These are phyloP conservation scores for Datura wrightii DNA, from an alignment of 257 asterid species.

Conservation along the genomic window DNA sequence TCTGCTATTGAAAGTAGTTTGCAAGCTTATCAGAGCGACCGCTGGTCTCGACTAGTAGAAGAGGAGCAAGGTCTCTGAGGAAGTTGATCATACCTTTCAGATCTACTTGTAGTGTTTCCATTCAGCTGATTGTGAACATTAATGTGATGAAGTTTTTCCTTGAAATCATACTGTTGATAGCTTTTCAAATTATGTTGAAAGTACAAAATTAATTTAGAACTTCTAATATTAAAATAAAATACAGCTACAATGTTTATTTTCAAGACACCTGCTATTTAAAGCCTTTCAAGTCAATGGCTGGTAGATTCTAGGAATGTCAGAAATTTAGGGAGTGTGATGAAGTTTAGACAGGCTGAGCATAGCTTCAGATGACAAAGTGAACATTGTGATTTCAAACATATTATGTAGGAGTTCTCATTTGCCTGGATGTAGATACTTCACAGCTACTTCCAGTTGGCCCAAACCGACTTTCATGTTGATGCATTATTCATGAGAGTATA, in stretches of 20 bases:
- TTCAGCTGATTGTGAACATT: not conserved
- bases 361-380: not conserved
- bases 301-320: not conserved
- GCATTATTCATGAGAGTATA: not conserved
- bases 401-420: not conserved
- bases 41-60: not conserved
- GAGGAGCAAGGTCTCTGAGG: constrained; percentile 21
- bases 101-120: not conserved
- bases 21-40: not conserved
- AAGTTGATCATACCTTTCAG: not conserved
- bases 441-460: constrained; percentile 20
- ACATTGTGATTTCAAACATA: not conserved
- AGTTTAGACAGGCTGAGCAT: not conserved
- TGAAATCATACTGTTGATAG: not conserved
- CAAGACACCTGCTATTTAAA: not conserved
- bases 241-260: not conserved
- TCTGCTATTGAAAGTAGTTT: constrained; percentile 1
- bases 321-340: not conserved
- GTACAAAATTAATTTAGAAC: not conserved
- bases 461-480: not conserved
- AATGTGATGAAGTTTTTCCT: not conserved
- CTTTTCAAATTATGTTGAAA: not conserved
- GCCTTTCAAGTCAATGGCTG: constrained; percentile 5
- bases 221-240: not conserved
- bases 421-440: not conserved